Base-by-base conservation (phyloP, 1,284 basidiomycete species). In the Apiotrichum porosum region DNA sequence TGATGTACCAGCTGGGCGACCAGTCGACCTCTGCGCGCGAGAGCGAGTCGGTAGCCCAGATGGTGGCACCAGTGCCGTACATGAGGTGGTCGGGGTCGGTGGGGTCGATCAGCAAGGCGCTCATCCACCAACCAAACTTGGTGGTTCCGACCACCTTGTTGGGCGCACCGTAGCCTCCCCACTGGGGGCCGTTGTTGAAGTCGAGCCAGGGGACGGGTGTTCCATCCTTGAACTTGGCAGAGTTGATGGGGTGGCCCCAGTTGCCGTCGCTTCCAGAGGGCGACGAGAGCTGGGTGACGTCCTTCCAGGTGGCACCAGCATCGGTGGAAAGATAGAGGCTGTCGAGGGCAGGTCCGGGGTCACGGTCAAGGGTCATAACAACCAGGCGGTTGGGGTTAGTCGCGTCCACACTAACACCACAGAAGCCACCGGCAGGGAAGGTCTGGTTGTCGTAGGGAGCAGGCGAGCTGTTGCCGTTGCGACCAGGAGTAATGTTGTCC, bases 361-460 rank as follows among this genome's bases (percentile, higher is more conserved):
- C 37, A 23, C 37, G 37, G 37, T 37, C 37, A 23, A 37, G 37
- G 2, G 37, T 24, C 22, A 37, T 37, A n/a, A 37, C 37, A 8
- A 24, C 37, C 15, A 37, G 22, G 15, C 37, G 37, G 37, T 37
- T 37, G 15, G 37, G 37, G 37, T 37, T 17, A 15, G 23, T 24
- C 2, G 37, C 37, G 23, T 37, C 37, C 4, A 37, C 37, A 23
- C 23, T 37, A 10, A 37, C 15, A n/a, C 22, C 37, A 15, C 37
- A 37, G 37, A 24, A 37, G 22, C 37, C 37, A 23, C 37, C 37
- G 22, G 37, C 37, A 10, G 37, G 37, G 37, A 24, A 31, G 26
- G 38, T 40, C 38, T 40, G 38, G 38, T 40, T 40, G 38, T 21
- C n/a, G 28, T 19, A 40, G 17, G 38, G 38, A 9, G 38, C 17